Evolutionary conservation across 805 yeast species (phyloP).

Genomic region (Metschnikowia amazonensis): DNA sequence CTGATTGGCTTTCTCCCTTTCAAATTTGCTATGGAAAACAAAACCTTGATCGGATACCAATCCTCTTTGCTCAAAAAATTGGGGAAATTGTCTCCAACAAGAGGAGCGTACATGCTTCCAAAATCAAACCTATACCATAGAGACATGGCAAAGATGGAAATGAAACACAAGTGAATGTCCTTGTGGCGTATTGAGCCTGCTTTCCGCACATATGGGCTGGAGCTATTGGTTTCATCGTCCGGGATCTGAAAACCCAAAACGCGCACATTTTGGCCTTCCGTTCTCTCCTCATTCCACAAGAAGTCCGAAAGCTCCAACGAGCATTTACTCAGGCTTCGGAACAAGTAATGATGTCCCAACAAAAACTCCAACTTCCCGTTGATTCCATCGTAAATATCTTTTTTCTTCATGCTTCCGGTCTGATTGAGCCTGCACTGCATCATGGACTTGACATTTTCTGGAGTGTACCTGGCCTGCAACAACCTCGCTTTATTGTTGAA

Average conservation of each 20-base stretch:
- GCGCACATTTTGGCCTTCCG: background rate
- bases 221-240: background rate
- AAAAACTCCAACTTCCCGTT: slow-evolving; percentile 6
- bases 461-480: background rate
- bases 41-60: background rate
- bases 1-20: background rate
- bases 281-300: background rate
- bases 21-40: background rate
- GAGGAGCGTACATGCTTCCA: background rate
- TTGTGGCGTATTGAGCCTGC: background rate
- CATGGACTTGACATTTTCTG: background rate
- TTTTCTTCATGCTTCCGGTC: background rate
- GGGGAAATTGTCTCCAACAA: background rate
- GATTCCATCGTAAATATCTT: background rate
- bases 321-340: background rate
- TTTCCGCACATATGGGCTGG: background rate
- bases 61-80: background rate
- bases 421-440: background rate
- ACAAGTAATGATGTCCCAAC: slow-evolving; percentile 3
- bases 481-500: background rate
- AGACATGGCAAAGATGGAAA: background rate
- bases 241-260: background rate
- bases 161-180: background rate
- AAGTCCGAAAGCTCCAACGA: background rate
- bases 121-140: background rate